Evolutionary conservation across 1,284 basidiomycete species (phyloP), one percentile per base, ranked within the genome.

Genomic region (Fomitiporia mediterranea): DNA sequence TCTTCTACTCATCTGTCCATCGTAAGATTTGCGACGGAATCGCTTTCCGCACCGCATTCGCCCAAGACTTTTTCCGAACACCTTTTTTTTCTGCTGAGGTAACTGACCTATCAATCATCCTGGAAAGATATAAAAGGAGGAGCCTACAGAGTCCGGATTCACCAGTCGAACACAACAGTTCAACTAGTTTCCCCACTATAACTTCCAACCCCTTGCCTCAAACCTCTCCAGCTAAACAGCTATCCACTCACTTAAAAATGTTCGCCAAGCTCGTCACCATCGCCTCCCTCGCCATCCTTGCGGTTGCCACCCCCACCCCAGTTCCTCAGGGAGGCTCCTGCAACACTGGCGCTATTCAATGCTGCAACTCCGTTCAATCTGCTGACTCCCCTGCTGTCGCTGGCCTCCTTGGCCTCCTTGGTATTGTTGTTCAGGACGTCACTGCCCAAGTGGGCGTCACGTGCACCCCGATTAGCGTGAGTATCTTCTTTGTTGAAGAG

Each of bases 391-490:
- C 52, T 4, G 19, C 2, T 5, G 28, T 42, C 7, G 52, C 52
- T 2, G 21, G 2, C 1, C 27, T 54, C 1, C 40, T 54, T 30
- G 53, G 44, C 13, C 52, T 53, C 23, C 35, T 63, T 40, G 61
- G 60, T 1, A 51, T 61, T 30, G 57, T 57, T 21, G 47, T 61
- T 21, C 52, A 60, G 27, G 60, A 54, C 25, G 50, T 61, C 37
- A 54, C 55, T 51, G 60, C 49, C 32, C 55, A 52, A 17, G 57
- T 61, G 15, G 62, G 62, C 32, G 32, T 61, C 8, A 57, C 35
- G 6, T 63, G 62, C 56, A 53, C 53, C 39, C 62, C 62, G 28
- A 61, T 63, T 55, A 58, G 46, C 30, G 61, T 61, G 40, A 38
- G 56, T 43, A 39, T 4, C 4, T 21, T n/a, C 11, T 30, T 37